Base-by-base conservation (phyloP, 2,329 filamentous ascomycete species). In the Fusarium miscanthi region DNA sequence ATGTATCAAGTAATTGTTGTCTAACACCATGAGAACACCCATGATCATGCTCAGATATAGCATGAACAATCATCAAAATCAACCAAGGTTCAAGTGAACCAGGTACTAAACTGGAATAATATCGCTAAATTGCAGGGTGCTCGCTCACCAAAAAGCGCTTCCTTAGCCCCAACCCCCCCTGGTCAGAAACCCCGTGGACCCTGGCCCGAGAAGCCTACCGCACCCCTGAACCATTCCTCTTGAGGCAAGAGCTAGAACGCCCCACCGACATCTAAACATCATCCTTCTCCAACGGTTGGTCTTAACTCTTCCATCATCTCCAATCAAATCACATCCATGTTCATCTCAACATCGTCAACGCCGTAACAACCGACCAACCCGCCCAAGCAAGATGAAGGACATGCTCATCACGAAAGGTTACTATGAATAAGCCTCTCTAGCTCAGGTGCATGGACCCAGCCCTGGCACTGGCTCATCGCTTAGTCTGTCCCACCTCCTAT, bases 201-300 rank as follows among this genome's bases (percentile, higher is more conserved):
- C 66, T 70, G 27, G 66, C 27, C 52, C 40, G n/a, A 58, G 40
- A 31, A 33, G 46, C 48, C 41, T 51, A 31, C 38, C 31, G 40
- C 27, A n/a, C 74, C 74, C 74, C 74, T 76, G 74, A 70, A 48
- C 74, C 61, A 74, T 74, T 37, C 74, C 61, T 9, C 17, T 66
- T 69, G 25, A 8, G 69, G 74, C 10, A 71, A 70, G 52, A 49
- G 54, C 45, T n/a, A 48, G n/a, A 58, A 65, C 53, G 65, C 71
- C 73, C 71, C 73, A 73, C 69, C 62, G 27, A 63, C 23, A 48
- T 72, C 62, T 66, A 57, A 74, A 62, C 71, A 53, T 68, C 61
- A 45, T 31, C 40, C 35, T 49, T 64, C 67, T 74, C 63, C 63
- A 63, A 74, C 63, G 40, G 70, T 72, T 69, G 70, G 71, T 59